A percentile compares a stretch with the other conserved stretches of the same genome.
phyloP scores from a whole-genome alignment of 2,329 filamentous ascomycete species.

The Tolypocladium ovalisporum region DNA sequence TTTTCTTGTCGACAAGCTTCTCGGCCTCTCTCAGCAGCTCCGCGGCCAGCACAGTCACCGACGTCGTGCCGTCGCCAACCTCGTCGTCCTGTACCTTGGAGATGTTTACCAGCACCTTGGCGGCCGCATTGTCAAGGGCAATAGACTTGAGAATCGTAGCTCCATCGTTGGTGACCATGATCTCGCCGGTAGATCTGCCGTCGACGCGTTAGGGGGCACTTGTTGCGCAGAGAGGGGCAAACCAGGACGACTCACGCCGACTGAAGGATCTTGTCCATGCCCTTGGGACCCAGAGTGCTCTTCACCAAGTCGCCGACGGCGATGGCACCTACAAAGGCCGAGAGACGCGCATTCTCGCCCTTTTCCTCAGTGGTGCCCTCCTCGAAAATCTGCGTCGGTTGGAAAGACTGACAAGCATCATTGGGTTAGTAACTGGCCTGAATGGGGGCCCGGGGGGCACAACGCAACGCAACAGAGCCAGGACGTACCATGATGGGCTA shows the following conservation, averaged over 20 bases:
- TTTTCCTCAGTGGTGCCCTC: slow-evolving; percentile 96
- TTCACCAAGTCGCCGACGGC: slow-evolving; percentile 96
- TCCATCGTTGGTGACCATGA: slow-evolving; percentile 98
- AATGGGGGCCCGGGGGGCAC: too few relatives aligned
- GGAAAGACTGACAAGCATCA: slow-evolving; percentile 42
- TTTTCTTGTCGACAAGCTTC: slow-evolving; percentile 95
- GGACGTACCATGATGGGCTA: not conserved
- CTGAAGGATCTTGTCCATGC: slow-evolving; percentile 97
- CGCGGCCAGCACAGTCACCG: slow-evolving; percentile 89
- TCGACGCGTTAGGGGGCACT: slow-evolving; percentile 1
- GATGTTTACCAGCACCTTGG: slow-evolving; percentile 97
- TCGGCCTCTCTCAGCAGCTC: slow-evolving; percentile 94
- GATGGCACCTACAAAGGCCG: slow-evolving; percentile 97
- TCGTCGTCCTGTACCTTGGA: slow-evolving; percentile 99
- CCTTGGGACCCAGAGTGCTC: slow-evolving; percentile 92
- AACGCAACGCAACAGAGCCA: not conserved
- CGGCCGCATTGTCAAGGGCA: slow-evolving; percentile 93
- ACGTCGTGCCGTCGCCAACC: slow-evolving; percentile 95
- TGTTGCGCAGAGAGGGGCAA: slow-evolving; percentile 1
- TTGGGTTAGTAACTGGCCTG: slow-evolving; percentile 6
- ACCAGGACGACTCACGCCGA: slow-evolving; percentile 64
- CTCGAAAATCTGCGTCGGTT: slow-evolving; percentile 95
- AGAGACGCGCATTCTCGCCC: slow-evolving; percentile 96
- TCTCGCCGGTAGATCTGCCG: slow-evolving; percentile 78
- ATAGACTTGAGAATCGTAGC: slow-evolving; percentile 98